Evolutionary conservation across 148 eudicot genomes (phyloP).

Genomic region (Nepenthes gracilis): DNA sequence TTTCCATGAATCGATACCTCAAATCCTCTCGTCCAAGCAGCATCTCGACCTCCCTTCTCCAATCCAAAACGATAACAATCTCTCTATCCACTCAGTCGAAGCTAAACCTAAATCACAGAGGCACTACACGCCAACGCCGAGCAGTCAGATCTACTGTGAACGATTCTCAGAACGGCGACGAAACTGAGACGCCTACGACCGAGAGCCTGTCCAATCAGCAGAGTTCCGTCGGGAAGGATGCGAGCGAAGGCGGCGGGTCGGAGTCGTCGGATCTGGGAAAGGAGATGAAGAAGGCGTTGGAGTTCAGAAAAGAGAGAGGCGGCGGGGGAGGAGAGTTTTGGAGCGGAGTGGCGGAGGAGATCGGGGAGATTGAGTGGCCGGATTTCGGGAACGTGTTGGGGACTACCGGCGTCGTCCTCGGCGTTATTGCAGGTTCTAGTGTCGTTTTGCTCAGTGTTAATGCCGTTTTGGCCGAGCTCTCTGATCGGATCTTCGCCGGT

Average conservation of each 20-base stretch:
- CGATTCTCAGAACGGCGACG: no score
- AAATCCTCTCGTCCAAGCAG: no score
- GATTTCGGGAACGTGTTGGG: slow-evolving; percentile 59
- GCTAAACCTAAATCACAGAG: no score
- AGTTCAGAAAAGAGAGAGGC: slow-evolving; percentile 29
- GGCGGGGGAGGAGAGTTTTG: slow-evolving; percentile 14
- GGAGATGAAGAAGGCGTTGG: slow-evolving; percentile 60
- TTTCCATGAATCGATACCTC: no score
- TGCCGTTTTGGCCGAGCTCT: slow-evolving; percentile 81
- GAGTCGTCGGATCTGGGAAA: slow-evolving; percentile 38
- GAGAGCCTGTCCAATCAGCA: no score
- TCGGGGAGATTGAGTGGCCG: slow-evolving; percentile 85
- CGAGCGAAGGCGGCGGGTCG: slow-evolving; percentile 4
- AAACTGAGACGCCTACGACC: no score
- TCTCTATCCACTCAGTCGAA: no score
- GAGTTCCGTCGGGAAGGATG: not conserved
- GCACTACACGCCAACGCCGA: no score
- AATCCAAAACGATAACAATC: not conserved
- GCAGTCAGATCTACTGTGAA: no score
- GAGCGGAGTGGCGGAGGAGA: slow-evolving; percentile 65
- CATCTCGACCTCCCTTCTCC: not conserved
- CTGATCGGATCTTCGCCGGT: slow-evolving; percentile 76
- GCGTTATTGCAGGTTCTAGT: slow-evolving; percentile 79
- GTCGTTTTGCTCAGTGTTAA: slow-evolving; percentile 86
- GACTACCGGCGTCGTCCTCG: slow-evolving; percentile 74